Percentiles rank a stretch among this genome's conserved stretches.
phyloP scores from a whole-genome alignment of 192 early-diverging fungal genomes.

The Podila clonocystis region DNA sequence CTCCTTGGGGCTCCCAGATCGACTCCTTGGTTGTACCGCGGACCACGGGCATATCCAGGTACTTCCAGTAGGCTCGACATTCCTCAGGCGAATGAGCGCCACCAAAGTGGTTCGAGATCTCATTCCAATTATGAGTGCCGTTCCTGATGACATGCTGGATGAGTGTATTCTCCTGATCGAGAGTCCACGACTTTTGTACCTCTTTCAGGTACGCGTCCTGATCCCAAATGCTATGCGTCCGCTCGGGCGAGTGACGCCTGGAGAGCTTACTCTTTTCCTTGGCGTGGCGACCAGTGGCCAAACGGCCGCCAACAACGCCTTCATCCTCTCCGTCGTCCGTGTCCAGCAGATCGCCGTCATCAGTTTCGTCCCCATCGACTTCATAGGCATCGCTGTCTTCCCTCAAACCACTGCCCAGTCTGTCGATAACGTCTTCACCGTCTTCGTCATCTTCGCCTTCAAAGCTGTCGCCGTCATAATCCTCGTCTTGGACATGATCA shows the following conservation, averaged over 20 bases:
- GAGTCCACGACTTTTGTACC: constrained; percentile 12
- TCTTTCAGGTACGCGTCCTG: constrained; percentile 2
- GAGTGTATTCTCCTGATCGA: constrained; percentile 20
- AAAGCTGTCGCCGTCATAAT: neutral
- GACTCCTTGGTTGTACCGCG: neutral
- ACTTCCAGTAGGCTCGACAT: constrained; percentile 39
- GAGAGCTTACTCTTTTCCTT: neutral
- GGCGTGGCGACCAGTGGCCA: constrained; percentile 4
- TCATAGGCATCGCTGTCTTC: neutral
- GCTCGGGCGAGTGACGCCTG: neutral
- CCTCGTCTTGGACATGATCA: neutral
- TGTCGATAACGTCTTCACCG: neutral
- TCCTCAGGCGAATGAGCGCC: constrained; percentile 28
- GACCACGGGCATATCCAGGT: constrained; percentile 42
- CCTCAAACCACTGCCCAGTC: neutral
- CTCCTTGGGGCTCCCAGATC: constrained; percentile 19
- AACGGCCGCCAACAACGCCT: neutral
- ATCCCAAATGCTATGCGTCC: constrained; percentile 11
- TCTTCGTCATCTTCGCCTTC: neutral
- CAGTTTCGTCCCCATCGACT: neutral
- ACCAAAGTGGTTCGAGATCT: constrained; percentile 15
- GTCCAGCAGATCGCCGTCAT: constrained; percentile 15
- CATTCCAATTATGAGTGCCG: constrained; percentile 22
- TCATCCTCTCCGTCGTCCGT: constrained; percentile 4
- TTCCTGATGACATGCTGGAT: constrained; percentile 43